Conservation (phyloP, 768 basidiomycete genomes). For the Tylopilus sp. region DNA sequence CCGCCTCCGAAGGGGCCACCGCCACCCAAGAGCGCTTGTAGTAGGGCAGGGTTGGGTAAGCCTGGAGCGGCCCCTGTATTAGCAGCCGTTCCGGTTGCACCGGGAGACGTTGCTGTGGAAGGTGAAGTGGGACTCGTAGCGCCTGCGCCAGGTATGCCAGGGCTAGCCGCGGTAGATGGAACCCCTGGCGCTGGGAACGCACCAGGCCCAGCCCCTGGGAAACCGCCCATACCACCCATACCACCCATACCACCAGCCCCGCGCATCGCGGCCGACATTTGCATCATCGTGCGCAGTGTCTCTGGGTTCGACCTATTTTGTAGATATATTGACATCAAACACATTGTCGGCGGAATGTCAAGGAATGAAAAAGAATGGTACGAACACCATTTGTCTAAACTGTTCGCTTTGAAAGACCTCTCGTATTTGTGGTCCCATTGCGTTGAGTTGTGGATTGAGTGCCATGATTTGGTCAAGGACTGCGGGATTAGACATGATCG, state of each 20-base stretch:
- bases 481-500: slow-evolving; percentile 84
- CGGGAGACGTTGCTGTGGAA: slow-evolving; percentile 16
- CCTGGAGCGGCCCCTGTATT: slow-evolving; percentile 9
- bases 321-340: neutral
- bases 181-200: slow-evolving; percentile 63
- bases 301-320: slow-evolving; percentile 68
- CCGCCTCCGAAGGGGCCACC: slow-evolving; percentile 4
- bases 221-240: too few relatives aligned
- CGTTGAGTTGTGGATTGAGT: slow-evolving; percentile 70
- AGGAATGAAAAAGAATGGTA: neutral
- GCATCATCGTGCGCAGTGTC: slow-evolving; percentile 67
- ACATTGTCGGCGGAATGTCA: neutral
- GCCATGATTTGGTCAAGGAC: slow-evolving; percentile 85
- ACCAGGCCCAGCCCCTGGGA: slow-evolving; percentile 7
- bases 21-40: slow-evolving; percentile 29
- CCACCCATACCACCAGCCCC: slow-evolving; percentile 43
- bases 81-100: slow-evolving; percentile 22
- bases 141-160: neutral
- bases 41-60: slow-evolving; percentile 41
- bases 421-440: slow-evolving; percentile 79
- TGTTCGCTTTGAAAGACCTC: slow-evolving; percentile 72
- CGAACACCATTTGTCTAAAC: slow-evolving; percentile 75
- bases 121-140: slow-evolving; percentile 25
- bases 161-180: slow-evolving; percentile 36
- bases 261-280: slow-evolving; percentile 50